Conservation (phyloP, 176 grass and related monocot species). For the Oryza meridionalis region DNA sequence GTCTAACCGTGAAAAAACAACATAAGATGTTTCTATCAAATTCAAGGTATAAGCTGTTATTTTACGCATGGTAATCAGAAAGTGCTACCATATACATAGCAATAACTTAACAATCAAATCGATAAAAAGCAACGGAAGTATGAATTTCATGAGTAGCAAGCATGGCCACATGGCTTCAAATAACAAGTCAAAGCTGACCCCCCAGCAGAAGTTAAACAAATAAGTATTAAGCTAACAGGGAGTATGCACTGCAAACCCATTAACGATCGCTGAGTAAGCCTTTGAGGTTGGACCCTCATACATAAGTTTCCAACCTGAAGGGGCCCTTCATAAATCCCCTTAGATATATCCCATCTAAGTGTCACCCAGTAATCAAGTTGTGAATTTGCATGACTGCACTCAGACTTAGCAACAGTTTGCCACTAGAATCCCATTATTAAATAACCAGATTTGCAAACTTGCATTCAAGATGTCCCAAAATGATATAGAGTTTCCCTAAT, state of each 20-base stretch:
- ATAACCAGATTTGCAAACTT: too few relatives aligned
- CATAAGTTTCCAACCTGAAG: neutral
- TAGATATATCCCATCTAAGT: slow-evolving; percentile 17
- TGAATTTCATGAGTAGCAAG: too few relatives aligned
- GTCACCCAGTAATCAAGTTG: neutral
- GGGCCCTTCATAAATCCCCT: neutral
- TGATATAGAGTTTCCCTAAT: neutral
- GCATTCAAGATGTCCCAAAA: too few relatives aligned
- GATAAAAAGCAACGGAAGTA: neutral
- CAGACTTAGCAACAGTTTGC: slow-evolving; percentile 1
- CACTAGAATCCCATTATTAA: neutral
- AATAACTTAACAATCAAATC: slow-evolving; percentile 31
- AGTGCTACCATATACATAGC: slow-evolving; percentile 9
- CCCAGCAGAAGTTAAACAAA: too few relatives aligned
- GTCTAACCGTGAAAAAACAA: slow-evolving; percentile 18
- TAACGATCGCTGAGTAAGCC: slow-evolving; percentile 8
- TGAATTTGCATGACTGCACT: neutral
- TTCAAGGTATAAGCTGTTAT: neutral
- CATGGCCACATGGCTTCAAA: too few relatives aligned
- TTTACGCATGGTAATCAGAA: neutral
- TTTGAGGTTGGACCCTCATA: neutral
- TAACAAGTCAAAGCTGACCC: too few relatives aligned
- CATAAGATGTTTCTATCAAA: slow-evolving; percentile 24
- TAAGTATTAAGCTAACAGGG: too few relatives aligned
- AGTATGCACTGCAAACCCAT: slow-evolving; percentile 18